These are phyloP conservation scores for Ramichloridium luteum DNA, from an alignment of 2,329 filamentous ascomycete species.

Conservation along the genomic window DNA sequence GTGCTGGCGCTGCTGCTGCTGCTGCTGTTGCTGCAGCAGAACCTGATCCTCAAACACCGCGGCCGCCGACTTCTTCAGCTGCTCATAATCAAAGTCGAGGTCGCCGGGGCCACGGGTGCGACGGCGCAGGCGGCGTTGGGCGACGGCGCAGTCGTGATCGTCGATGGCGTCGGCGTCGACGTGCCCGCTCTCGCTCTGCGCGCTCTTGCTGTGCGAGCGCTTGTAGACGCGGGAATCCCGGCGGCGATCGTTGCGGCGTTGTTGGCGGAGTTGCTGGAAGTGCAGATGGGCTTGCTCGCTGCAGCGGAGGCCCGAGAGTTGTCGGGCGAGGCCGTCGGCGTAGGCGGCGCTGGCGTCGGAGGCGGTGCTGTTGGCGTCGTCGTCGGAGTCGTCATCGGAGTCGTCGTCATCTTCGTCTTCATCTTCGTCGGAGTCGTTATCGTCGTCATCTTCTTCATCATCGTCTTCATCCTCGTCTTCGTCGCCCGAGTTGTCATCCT, in stretches of 20 bases:
- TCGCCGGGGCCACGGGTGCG: slow-evolving; percentile 29
- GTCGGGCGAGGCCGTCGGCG: slow-evolving; percentile 9
- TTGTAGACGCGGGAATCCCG: slow-evolving; percentile 29
- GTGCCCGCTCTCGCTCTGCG: slow-evolving; percentile 32
- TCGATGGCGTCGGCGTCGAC: slow-evolving; percentile 31
- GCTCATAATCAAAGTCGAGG: slow-evolving; percentile 2
- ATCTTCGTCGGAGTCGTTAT: slow-evolving; percentile 14
- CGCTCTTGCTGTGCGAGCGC: slow-evolving; percentile 34
- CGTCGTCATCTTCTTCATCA: slow-evolving; percentile 17
- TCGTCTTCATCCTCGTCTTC: slow-evolving; percentile 12
- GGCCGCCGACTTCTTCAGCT: slow-evolving; percentile 4
- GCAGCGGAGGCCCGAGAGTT: slow-evolving; percentile 15
- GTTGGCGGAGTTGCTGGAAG: slow-evolving; percentile 16
- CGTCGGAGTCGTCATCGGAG: slow-evolving; percentile 14
- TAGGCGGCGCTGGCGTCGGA: slow-evolving; percentile 18
- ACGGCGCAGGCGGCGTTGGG: slow-evolving; percentile 31
- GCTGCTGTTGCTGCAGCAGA: too few species aligned
- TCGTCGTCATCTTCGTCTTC: slow-evolving; percentile 16
- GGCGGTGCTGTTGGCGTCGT: slow-evolving; percentile 13
- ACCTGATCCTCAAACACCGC: slow-evolving; percentile 6
- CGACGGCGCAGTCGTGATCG: slow-evolving; percentile 26
- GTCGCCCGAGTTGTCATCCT: slow-evolving; percentile 23
- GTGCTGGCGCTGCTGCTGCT: too few species aligned
- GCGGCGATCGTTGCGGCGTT: slow-evolving; percentile 31
- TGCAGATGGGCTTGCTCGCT: slow-evolving; percentile 13